These are phyloP conservation scores for Hygrocybe coccinea DNA, from an alignment of 768 basidiomycete genomes.

Conservation along the genomic window DNA sequence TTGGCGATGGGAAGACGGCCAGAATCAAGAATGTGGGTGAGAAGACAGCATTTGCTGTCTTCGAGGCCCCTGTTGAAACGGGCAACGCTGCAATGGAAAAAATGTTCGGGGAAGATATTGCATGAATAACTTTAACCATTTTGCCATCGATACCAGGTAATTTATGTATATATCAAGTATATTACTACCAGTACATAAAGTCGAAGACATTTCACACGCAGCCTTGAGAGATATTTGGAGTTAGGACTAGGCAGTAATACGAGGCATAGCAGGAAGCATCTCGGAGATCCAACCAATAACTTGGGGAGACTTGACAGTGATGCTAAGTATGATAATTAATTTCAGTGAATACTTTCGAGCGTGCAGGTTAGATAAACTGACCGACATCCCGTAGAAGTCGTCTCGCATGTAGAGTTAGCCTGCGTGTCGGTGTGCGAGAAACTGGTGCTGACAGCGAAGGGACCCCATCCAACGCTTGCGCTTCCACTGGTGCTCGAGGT, in stretches of 20 bases:
- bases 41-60: slow-evolving; percentile 73
- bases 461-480: not conserved
- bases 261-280: not conserved
- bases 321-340: not conserved
- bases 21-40: slow-evolving; percentile 20
- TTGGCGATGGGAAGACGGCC: no score
- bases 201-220: no score
- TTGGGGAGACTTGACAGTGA: not conserved
- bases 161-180: no score
- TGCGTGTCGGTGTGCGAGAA: not conserved
- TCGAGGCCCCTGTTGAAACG: slow-evolving; percentile 56
- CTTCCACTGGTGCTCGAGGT: not conserved
- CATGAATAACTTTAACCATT: no score
- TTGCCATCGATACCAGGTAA: no score
- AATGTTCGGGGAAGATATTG: slow-evolving; percentile 54
- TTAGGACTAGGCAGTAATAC: not conserved
- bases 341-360: not conserved
- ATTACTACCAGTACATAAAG: no score
- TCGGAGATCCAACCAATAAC: not conserved
- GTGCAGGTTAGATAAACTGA: not conserved
- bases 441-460: not conserved
- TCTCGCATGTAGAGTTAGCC: not conserved
- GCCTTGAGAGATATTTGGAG: no score
- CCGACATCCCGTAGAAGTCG: not conserved
- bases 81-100: slow-evolving; percentile 66